Evolutionary conservation across 1,139 yeast species (phyloP).

Genomic region (Nadsonia commutata): DNA sequence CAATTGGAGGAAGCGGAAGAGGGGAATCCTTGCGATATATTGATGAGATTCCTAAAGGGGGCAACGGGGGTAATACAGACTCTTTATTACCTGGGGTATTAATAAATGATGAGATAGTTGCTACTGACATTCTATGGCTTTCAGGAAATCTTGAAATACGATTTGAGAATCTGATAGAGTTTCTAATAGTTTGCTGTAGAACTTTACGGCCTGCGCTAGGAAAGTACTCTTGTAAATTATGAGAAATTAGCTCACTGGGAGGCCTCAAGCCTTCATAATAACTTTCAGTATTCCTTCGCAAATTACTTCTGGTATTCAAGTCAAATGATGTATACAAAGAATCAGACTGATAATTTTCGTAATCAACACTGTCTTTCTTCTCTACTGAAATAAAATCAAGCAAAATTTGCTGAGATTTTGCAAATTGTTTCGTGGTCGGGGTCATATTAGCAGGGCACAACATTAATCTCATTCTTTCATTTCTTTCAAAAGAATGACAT

Average conservation of each 20-base stretch:
- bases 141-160: constrained; percentile 33
- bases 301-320: neutral
- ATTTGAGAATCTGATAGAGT: constrained; percentile 66
- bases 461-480: constrained; percentile 60
- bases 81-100: constrained; percentile 5
- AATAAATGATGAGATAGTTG: constrained; percentile 12
- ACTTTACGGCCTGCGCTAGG: constrained; percentile 68
- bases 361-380: neutral
- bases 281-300: neutral
- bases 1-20: constrained; percentile 1
- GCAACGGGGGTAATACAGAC: neutral
- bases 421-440: constrained; percentile 57
- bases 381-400: constrained; percentile 11
- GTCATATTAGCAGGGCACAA: constrained; percentile 48
- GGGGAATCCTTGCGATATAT: neutral
- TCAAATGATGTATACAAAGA: neutral
- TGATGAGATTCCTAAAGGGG: neutral
- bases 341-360: neutral
- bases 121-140: constrained; percentile 20
- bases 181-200: constrained; percentile 66
- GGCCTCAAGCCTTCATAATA: constrained; percentile 59
- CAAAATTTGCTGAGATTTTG: constrained; percentile 36
- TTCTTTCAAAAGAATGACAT: constrained; percentile 59
- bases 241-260: constrained; percentile 80
- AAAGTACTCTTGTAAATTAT: constrained; percentile 80